Conservation (phyloP, 2,329 filamentous ascomycete species). For the Cucurbitaria berberidis region DNA sequence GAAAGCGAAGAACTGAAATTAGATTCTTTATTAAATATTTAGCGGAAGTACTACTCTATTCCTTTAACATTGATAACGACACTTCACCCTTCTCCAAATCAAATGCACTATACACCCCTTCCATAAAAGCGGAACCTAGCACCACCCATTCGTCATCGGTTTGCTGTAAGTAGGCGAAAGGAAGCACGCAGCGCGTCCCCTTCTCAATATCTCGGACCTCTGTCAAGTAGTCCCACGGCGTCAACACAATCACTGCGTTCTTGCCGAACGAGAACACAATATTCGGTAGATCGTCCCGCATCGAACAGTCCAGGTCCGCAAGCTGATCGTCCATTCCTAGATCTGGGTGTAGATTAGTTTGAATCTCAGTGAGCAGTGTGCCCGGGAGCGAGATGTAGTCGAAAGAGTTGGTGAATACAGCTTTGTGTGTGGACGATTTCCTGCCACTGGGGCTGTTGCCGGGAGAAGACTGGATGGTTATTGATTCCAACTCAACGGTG, state of each 20-base stretch:
- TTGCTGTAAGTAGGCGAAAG: not conserved
- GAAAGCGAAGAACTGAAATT: not conserved
- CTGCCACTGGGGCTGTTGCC: not conserved
- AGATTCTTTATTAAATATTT: not conserved
- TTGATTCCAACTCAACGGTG: not conserved
- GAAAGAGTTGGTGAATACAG: not conserved
- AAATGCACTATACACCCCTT: not conserved
- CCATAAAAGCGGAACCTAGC: not conserved
- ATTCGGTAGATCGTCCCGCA: constrained; percentile 5
- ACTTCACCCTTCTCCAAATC: not conserved
- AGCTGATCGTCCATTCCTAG: constrained; percentile 4
- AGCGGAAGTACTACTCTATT: not conserved
- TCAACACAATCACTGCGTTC: constrained; percentile 6
- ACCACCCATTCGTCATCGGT: not conserved
- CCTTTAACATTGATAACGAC: not conserved
- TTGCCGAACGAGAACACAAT: constrained; percentile 6
- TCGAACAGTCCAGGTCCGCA: constrained; percentile 8
- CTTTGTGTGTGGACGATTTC: not conserved
- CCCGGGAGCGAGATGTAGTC: constrained; percentile 6
- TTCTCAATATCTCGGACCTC: constrained; percentile 6
- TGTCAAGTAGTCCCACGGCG: constrained; percentile 7
- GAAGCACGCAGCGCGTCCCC: not conserved
- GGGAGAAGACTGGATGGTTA: not conserved
- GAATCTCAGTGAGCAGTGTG: constrained; percentile 5
- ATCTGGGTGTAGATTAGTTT: constrained; percentile 7